Base-by-base conservation (phyloP, 2,329 filamentous ascomycete genomes). In the Clarireedia monteithiana region DNA sequence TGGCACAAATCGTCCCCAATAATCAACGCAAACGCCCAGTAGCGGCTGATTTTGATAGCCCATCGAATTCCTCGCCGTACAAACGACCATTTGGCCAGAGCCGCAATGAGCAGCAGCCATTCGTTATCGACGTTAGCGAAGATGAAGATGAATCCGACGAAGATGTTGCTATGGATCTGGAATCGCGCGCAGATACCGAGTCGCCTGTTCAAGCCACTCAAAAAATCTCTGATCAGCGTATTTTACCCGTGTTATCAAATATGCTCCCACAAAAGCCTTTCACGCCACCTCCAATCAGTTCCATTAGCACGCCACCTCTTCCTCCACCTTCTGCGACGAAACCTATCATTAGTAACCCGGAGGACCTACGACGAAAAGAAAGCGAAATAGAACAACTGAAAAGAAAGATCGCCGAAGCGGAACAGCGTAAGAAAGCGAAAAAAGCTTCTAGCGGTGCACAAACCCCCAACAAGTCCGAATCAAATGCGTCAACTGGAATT, bases 101-200 rank as follows among this genome's bases (percentile, higher is more conserved):
- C 48, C 75, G 77, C 24, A 74, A 79, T 51, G 77, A 85, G 24
- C 77, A 83, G 50, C 79, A 54, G 20, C n/a, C 79, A 2, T 80
- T 95, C 52, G 81, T 96, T 40, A 95, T 96, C 62, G 83, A 95
- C 61, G 85, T 95, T 40, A 95, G 89, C 67, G 91, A 95, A 27
- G 82, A 85, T 61, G 83, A 86, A 57, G 81, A 76, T 24, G 77
- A 74, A 6, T 77, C 80, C 39, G 79, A 83, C 50, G 81, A 83
- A 55, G 81, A 84, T 60, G 77, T 84, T 48, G 83, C 84, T 56
- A 87, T 86, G 82, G 85, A 88, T 36, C 76, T 86, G 24, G 72
- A 74, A 36, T 72, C 73, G 53, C 82, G 82, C 26, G 62, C 82
- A 78, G 48, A 77, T 75, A 66, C 69, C 47, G 66, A 68, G n/a